Evolutionary conservation across 2,329 filamentous ascomycete genomes (phyloP).

Genomic region (Penicillium brevicompactum): DNA sequence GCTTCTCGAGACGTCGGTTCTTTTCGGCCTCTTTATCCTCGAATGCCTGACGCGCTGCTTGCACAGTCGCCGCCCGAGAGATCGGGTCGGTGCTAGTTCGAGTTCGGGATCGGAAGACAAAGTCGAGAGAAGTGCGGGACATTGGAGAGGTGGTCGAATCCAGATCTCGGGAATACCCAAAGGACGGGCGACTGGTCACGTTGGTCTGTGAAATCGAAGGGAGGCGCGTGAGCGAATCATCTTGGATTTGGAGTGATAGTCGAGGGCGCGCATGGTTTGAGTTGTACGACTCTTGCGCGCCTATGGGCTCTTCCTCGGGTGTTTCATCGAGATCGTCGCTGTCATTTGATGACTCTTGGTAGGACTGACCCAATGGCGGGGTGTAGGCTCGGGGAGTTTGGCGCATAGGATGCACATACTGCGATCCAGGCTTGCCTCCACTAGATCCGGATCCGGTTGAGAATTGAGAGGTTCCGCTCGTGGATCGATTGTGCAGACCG

Average conservation of each 20-base stretch:
- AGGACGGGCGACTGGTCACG: constrained; percentile 51
- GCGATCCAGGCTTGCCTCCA: constrained; percentile 51
- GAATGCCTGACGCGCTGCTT: constrained; percentile 59
- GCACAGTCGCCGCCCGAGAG: constrained; percentile 58
- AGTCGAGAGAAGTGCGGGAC: constrained; percentile 60
- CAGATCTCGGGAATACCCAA: constrained; percentile 53
- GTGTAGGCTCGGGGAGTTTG: constrained; percentile 58
- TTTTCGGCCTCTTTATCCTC: constrained; percentile 62
- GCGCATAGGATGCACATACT: constrained; percentile 59
- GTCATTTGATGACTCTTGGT: constrained; percentile 53
- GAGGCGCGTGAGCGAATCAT: constrained; percentile 49
- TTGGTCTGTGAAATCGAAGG: constrained; percentile 56
- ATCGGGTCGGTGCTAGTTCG: constrained; percentile 55
- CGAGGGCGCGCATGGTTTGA: constrained; percentile 31
- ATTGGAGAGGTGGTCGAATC: constrained; percentile 55
- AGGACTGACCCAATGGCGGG: constrained; percentile 53
- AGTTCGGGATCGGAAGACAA: constrained; percentile 54
- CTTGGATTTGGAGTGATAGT: constrained; percentile 41
- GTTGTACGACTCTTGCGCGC: constrained; percentile 26
- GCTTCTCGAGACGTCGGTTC: constrained; percentile 56
- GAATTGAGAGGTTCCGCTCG: constrained; percentile 58
- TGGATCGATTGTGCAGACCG: constrained; percentile 53
- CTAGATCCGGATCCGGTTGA: constrained; percentile 51
- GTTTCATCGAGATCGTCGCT: constrained; percentile 48
- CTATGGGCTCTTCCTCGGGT: constrained; percentile 46